These are phyloP conservation scores for Vaccinium darrowii DNA, from an alignment of 148 eudicot species.

Conservation along the genomic window DNA sequence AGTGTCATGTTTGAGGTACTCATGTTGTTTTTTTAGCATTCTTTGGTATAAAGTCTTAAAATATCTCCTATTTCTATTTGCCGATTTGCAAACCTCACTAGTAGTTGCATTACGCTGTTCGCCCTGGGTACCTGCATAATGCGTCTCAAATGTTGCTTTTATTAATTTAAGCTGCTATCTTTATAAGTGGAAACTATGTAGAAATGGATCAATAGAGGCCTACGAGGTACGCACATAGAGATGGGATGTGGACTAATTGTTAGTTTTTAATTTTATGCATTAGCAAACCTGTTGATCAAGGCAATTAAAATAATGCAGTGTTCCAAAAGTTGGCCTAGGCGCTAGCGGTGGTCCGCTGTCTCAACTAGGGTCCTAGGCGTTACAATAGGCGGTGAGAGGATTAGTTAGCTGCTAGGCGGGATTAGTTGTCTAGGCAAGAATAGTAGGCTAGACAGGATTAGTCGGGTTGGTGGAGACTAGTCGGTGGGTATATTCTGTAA, in stretches of 20 bases:
- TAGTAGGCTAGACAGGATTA: too few species aligned
- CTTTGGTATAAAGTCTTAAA: too few species aligned
- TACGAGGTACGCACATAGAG: not conserved
- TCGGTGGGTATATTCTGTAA: too few species aligned
- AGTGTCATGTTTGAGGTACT: too few species aligned
- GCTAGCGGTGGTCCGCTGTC: too few species aligned
- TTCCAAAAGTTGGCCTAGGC: too few species aligned
- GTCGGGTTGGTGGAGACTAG: too few species aligned
- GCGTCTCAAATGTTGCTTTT: not conserved
- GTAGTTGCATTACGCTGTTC: not conserved
- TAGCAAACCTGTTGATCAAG: not conserved
- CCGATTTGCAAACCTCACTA: not conserved
- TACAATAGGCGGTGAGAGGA: too few species aligned
- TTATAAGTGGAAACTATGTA: not conserved
- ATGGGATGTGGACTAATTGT: not conserved
- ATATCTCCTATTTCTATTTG: not conserved
- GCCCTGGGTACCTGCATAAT: not conserved
- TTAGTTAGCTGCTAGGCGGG: too few species aligned
- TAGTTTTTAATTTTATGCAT: slow-evolving; percentile 8
- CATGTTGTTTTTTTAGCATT: too few species aligned
- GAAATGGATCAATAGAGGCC: slow-evolving; percentile 9
- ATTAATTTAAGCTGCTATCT: slow-evolving; percentile 6
- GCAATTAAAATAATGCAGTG: not conserved
- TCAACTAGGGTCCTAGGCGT: too few species aligned
- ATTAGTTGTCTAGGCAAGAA: too few species aligned